Evolutionary conservation across 2,329 filamentous ascomycete species (phyloP).

Genomic region (Hymenoscyphus albidus): DNA sequence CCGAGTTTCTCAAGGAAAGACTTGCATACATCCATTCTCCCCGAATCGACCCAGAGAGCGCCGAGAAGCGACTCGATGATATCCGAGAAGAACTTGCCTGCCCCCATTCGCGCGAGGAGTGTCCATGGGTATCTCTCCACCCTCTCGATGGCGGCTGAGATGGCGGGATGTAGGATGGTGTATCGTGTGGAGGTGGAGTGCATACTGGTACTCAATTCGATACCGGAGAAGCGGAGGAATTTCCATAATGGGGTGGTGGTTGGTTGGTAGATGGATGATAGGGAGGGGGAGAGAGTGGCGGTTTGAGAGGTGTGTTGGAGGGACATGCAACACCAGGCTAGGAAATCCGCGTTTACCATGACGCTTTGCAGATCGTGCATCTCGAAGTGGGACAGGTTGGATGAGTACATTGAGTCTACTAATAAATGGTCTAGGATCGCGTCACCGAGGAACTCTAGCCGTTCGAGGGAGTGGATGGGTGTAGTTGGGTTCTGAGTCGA

Average conservation of each 20-base stretch:
- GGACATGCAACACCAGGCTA: conserved; percentile 72
- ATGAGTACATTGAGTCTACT: conserved; percentile 50
- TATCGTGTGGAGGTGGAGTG: conserved; percentile 17
- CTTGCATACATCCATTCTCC: conserved; percentile 56
- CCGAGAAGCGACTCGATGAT: conserved; percentile 77
- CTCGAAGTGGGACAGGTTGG: conserved; percentile 49
- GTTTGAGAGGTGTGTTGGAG: conserved; percentile 35
- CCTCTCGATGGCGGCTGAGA: conserved; percentile 48
- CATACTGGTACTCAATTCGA: conserved; percentile 47
- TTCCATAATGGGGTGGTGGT: conserved; percentile 51
- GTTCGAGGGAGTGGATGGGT: conserved; percentile 56
- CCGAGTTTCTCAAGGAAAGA: conserved; percentile 60
- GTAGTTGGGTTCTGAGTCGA: conserved; percentile 26
- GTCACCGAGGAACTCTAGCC: conserved; percentile 86
- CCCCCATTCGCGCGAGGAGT: conserved; percentile 58
- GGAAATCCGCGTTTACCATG: conserved; percentile 74
- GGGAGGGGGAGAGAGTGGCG: conserved; percentile 12
- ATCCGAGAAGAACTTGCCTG: conserved; percentile 79
- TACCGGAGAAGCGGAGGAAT: conserved; percentile 60
- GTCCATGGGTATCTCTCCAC: conserved; percentile 71
- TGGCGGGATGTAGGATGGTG: conserved; percentile 42
- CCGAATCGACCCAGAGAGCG: conserved; percentile 79
- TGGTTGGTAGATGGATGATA: conserved; percentile 15
- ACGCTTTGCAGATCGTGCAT: conserved; percentile 77
- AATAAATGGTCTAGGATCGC: conserved; percentile 77